Conservation (phyloP, 2,329 filamentous ascomycete genomes). For the Metarhizium sp. region DNA sequence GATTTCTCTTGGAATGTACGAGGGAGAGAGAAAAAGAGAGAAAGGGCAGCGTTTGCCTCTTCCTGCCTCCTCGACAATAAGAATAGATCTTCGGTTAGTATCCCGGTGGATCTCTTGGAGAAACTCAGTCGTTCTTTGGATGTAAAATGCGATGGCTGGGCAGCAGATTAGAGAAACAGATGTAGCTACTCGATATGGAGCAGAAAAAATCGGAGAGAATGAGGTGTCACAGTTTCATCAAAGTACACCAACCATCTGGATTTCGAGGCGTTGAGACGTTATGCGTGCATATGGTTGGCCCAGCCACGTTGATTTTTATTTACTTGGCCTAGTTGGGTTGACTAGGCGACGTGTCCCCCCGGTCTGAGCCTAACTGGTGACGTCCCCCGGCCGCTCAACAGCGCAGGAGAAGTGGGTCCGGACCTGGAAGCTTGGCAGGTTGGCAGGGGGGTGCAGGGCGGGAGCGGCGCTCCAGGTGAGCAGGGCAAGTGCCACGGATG, state of each 20-base stretch:
- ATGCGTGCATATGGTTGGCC: slow-evolving; percentile 15
- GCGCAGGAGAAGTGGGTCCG: no score
- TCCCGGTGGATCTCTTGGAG: neutral
- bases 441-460: neutral
- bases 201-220: neutral
- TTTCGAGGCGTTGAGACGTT: slow-evolving; percentile 5
- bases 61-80: neutral
- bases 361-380: neutral
- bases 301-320: slow-evolving; percentile 23
- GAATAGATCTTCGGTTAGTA: slow-evolving; percentile 1
- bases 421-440: neutral
- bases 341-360: slow-evolving; percentile 11
- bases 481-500: neutral
- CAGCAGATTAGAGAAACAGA: neutral
- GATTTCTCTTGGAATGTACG: slow-evolving; percentile 1
- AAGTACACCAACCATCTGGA: slow-evolving; percentile 6
- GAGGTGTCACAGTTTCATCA: neutral
- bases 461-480: neutral
- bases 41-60: neutral
- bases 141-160: slow-evolving; percentile 2
- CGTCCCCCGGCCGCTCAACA: no score
- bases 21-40: neutral
- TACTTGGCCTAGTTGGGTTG: slow-evolving; percentile 17
- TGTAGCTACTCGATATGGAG: neutral
- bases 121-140: neutral